Base-by-base conservation (phyloP, 2,329 filamentous ascomycete species). In the Ceratocystis destructans region DNA sequence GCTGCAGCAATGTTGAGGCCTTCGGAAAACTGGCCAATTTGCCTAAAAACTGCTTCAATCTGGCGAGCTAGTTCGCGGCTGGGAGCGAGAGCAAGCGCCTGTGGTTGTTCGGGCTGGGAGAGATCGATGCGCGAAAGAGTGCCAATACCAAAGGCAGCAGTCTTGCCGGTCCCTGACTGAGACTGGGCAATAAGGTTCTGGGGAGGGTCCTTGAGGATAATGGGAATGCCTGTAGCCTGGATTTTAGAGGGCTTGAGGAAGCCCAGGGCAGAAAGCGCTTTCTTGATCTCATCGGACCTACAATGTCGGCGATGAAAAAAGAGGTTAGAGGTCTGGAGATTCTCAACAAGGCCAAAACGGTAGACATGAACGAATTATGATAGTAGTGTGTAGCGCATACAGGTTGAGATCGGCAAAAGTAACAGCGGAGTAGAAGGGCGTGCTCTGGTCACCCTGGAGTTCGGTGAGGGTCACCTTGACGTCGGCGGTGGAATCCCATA, bases 131-230 rank as follows among this genome's bases (percentile, higher is more conserved):
- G 90, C 67, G 89, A 89, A 50, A 99, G 82, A 68, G 96, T 88
- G 69, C 96, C 96, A 69, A 96, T 87, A 59, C 94, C 89, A 75
- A 99, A 99, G 25, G 94, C 94, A 22, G 92, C 94, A 0, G 94
- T 99, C 80, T 99, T 99, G 73, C 94, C 94, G 22, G 94, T 99
- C 71, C 94, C 94, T 1, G 94, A 99, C 76, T 99, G 94, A n/a
- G 94, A 99, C 77, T 99, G 94, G 2, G 92, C 94, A 73, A 99
- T 93, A 83, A 99, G 88, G 77, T 97, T 97, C 70, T 82, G 82
- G 0, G 93, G 88, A n/a, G 94, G 93, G 73, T 96, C 81, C 71
- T 83, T 79, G 69, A 99, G 83, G 73, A 99, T 88, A 66, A 99
- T 82, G 33, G 94, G 94, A 20, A 99, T 83, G 1, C 94, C 94